Evolutionary conservation across 176 grass and related monocot species (phyloP).

Genomic region (Oryza meridionalis): DNA sequence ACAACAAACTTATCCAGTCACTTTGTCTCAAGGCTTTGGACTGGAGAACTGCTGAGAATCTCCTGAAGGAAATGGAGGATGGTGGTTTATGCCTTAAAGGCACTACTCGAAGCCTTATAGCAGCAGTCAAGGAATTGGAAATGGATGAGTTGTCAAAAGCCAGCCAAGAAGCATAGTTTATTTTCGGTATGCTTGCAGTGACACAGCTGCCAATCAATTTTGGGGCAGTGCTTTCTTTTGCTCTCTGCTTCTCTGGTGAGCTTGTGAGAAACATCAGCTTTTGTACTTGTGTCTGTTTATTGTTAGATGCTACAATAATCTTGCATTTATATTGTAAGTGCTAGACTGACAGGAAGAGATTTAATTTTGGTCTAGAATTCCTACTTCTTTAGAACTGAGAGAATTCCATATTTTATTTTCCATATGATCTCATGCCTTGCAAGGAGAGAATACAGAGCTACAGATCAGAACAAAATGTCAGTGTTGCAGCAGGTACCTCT

Average conservation of each 20-base stretch:
- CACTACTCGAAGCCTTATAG: conserved; percentile 70
- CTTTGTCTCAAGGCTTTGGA: conserved; percentile 90
- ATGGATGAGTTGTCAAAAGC: conserved; percentile 60
- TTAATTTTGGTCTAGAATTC: conserved; percentile 40
- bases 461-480: neutral
- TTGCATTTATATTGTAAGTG: conserved; percentile 53
- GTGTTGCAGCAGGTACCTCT: conserved; percentile 22
- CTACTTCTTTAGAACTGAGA: neutral
- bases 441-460: neutral
- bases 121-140: conserved; percentile 90
- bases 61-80: conserved; percentile 79
- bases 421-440: neutral
- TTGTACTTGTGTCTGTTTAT: conserved; percentile 40
- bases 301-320: conserved; percentile 53
- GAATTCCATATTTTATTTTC: neutral
- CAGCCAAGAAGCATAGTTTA: conserved; percentile 60
- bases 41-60: conserved; percentile 77
- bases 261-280: conserved; percentile 43
- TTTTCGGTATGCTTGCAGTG: conserved; percentile 17
- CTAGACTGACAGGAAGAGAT: conserved; percentile 37
- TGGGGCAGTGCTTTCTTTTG: conserved; percentile 32
- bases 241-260: conserved; percentile 37
- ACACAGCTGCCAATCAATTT: conserved; percentile 33
- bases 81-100: conserved; percentile 65
- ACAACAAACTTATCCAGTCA: conserved; percentile 85